Base-by-base conservation (phyloP, 2,329 filamentous ascomycete genomes). In the Cercospora sp. region DNA sequence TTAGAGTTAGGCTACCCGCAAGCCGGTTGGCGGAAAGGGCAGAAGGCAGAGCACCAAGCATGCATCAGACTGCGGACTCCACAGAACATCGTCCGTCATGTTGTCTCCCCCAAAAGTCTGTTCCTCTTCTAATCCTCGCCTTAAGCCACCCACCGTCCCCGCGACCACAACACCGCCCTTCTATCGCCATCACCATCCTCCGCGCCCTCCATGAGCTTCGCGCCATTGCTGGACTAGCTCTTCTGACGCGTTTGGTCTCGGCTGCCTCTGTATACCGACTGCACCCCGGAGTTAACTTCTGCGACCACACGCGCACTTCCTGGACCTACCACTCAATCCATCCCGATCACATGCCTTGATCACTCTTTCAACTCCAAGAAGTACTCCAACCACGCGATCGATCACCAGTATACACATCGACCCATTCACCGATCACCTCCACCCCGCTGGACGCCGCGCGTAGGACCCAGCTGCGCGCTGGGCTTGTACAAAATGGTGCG, bases 381-480 rank as follows among this genome's bases (percentile, higher is more conserved):
- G 8, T n/a, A 26, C 24, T 60, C 24, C n/a, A 57, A 43, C 21
- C 28, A 43, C 53, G 24, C 57, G 30, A 51, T 53, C 53, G 62
- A 63, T 51, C 49, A 61, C 43, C 40, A 43, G 57, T 63, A 51
- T 26, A 58, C 43, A 26, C 28, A 59, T 59, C 51, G 49, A 65
- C 97, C 97, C 82, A 93, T 70, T 62, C 67, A 30, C 63, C 65
- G 32, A 32, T 45, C 37, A 58, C 60, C 66, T 63, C 65, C 61
- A 34, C 45, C 57, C 55, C 67, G 64, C 61, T 67, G 65, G 45
- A 26, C 45, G 24, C 67, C 61, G 59, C 40, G 55, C 55, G 62
- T 34, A 49, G 43, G 66, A 70, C 70, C 69, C 70, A 72, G 72
- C 72, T 66, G 61, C 59, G 64, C 63, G 72, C 72, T 73, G 72